Base-by-base conservation (phyloP, 1,284 basidiomycete species). In the Phylloboletellus chloephorus region DNA sequence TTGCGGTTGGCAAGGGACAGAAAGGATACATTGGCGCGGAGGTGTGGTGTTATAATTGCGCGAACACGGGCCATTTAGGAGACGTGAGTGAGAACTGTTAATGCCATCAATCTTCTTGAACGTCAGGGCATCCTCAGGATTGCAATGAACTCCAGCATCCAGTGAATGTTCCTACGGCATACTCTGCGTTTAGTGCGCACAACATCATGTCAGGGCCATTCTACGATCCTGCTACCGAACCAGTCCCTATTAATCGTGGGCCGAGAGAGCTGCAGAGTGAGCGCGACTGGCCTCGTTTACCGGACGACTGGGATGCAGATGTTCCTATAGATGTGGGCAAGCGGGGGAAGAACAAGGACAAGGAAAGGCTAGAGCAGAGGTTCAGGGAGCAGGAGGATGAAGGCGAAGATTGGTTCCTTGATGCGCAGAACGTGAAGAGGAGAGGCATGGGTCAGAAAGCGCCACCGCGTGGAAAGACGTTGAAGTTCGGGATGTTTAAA, bases 11-110 rank as follows among this genome's bases (percentile, higher is more conserved):
- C n/a, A 55, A 79, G 44, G 85, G 85, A n/a, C 82, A 84, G 8
- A 84, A 88, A 58, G 82, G 76, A 4, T 86, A 82, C 57, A 79
- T 88, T 44, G 78, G 74, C 7, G 68, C 67, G 41, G 82, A 83
- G 51, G 69, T 77, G 45, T 91, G 84, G 82, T 96, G 92, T 63
- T 93, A 93, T 66, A 92, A 91, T 56, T 96, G 92, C 54, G 89
- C 87, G 19, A 64, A 66, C 23, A 63, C 65, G 37, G 89, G 87
- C 4, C 92, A 96, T 62, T 78, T 88, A 58, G 92, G 92, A 31
- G 92, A 95, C 58, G 91, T 90, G 54, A 66, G 82, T 72, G 26
- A 43, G 35, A 37, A 24, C 22, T 24, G 9, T 11, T 1, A 31
- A 13, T 37, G 22, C 37, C n/a, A 28, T 7, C 2, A 8, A 20